Conservation (phyloP, 768 basidiomycete species). For the Hygrophoropsis aurantiaca region DNA sequence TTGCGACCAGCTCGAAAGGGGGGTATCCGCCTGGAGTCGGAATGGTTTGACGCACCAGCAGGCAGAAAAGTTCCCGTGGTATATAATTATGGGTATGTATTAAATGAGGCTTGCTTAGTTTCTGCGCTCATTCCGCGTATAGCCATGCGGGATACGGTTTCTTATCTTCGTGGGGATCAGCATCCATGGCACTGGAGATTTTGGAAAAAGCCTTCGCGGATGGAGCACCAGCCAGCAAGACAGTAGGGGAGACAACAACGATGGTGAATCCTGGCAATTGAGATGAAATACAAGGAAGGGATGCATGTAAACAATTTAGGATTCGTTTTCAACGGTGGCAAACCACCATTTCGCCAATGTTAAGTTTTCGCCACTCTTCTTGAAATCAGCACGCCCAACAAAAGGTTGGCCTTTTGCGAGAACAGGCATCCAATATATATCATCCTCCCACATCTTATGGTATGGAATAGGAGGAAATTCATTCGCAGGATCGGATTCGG, state of each 20-base stretch:
- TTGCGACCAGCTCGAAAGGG: conserved; percentile 66
- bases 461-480: conserved; percentile 55
- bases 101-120: background rate
- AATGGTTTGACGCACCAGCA: conserved; percentile 34
- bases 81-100: conserved; percentile 63
- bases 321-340: conserved; percentile 46
- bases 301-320: too few relatives aligned
- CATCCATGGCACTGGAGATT: conserved; percentile 46
- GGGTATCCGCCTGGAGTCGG: conserved; percentile 60
- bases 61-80: conserved; percentile 46
- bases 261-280: too few relatives aligned
- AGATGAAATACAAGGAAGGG: too few relatives aligned
- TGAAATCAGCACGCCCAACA: conserved; percentile 54
- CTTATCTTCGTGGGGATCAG: conserved; percentile 66
- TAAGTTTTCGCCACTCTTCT: conserved; percentile 80
- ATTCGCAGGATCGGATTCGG: background rate
- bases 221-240: background rate
- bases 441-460: conserved; percentile 58
- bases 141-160: conserved; percentile 68
- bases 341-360: conserved; percentile 75
- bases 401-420: conserved; percentile 45
- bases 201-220: conserved; percentile 40
- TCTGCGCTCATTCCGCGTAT: background rate
- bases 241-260: too few relatives aligned
- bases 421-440: conserved; percentile 67